Conservation (phyloP, 257 asterid species). For the Cinchona pubescens region DNA sequence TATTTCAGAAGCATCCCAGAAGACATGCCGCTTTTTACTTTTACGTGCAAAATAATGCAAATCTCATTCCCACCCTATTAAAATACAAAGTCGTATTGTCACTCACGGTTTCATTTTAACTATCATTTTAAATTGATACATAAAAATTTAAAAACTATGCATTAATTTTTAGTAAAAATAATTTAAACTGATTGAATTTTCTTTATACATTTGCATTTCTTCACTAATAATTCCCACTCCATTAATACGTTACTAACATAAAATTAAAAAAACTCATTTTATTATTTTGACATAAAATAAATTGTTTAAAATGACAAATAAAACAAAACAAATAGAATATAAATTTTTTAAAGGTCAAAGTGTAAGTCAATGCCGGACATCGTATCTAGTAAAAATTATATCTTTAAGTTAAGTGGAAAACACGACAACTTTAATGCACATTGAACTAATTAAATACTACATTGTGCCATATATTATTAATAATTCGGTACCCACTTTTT, state of each 20-base stretch:
- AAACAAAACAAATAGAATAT: too few relatives aligned
- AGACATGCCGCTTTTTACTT: constrained; percentile 41
- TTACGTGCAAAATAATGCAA: constrained; percentile 36
- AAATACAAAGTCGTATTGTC: constrained; percentile 22
- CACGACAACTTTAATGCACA: constrained; percentile 20
- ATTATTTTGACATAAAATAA: too few relatives aligned
- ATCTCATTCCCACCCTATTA: constrained; percentile 32
- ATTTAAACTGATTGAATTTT: too few relatives aligned
- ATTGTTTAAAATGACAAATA: too few relatives aligned
- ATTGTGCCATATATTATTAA: background rate
- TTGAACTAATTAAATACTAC: constrained; percentile 8
- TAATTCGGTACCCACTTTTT: background rate
- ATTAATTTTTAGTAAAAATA: too few relatives aligned
- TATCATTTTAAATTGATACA: too few relatives aligned
- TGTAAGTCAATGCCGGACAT: constrained; percentile 8
- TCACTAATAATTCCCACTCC: too few relatives aligned
- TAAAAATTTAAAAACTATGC: too few relatives aligned
- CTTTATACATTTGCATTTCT: too few relatives aligned
- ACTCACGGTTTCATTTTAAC: too few relatives aligned
- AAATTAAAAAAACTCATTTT: too few relatives aligned
- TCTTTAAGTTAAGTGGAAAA: constrained; percentile 7
- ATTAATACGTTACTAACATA: too few relatives aligned
- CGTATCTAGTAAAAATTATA: constrained; percentile 7
- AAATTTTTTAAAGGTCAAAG: constrained; percentile 4
- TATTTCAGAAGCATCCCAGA: constrained; percentile 46